A percentile compares a stretch with the other conserved stretches of the same genome.
Evolutionary conservation across 2,329 filamentous ascomycete genomes (phyloP).

Genomic region (Epicoccum nigrum): DNA sequence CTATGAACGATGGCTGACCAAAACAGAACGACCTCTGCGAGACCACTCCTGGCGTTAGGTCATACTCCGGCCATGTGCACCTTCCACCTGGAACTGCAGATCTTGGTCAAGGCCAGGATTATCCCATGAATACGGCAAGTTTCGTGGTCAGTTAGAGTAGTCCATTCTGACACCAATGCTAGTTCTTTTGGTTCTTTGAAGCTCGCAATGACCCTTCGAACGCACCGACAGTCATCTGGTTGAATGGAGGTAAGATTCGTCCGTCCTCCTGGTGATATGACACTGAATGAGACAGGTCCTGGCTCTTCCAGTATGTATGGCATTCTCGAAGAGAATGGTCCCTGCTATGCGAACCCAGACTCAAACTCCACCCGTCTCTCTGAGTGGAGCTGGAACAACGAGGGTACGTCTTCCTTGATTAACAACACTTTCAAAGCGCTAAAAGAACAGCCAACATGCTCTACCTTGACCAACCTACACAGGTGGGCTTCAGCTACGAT

Average conservation of each 20-base stretch:
- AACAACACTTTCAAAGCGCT: not conserved
- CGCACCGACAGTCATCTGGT: constrained; percentile 23
- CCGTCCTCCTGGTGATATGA: not conserved
- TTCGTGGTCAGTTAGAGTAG: not conserved
- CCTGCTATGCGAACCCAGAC: constrained; percentile 24
- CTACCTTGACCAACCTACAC: constrained; percentile 70
- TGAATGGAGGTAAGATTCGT: constrained; percentile 16
- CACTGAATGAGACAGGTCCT: constrained; percentile 5
- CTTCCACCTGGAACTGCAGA: constrained; percentile 26
- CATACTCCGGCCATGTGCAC: constrained; percentile 58
- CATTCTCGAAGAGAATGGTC: constrained; percentile 25
- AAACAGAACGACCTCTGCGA: constrained; percentile 56
- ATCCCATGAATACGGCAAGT: constrained; percentile 48
- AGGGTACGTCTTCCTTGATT: constrained; percentile 7
- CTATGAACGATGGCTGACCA: not conserved
- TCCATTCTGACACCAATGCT: not conserved
- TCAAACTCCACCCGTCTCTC: constrained; percentile 27
- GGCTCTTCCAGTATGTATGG: constrained; percentile 29
- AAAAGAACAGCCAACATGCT: constrained; percentile 49
- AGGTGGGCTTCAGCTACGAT: constrained; percentile 63
- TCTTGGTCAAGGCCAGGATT: constrained; percentile 27
- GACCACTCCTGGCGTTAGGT: constrained; percentile 59
- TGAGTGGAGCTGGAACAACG: constrained; percentile 38
- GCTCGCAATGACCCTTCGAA: constrained; percentile 25
- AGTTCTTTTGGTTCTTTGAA: constrained; percentile 33